phyloP scores from a whole-genome alignment of 2,329 filamentous ascomycete species.

The Aaosphaeria pasadenensis region DNA sequence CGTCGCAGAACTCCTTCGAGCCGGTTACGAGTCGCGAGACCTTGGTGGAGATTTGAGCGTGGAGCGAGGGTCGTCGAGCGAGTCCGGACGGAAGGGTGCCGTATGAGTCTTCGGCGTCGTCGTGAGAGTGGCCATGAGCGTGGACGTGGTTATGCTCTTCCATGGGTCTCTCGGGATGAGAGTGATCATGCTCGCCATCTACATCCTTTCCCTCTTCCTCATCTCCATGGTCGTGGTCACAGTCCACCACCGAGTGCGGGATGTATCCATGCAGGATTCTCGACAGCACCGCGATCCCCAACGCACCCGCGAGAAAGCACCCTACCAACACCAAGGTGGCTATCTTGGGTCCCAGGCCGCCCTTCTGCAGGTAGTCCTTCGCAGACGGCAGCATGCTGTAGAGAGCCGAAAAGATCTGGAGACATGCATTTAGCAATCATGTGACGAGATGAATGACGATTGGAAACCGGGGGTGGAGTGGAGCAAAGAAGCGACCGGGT shows the following conservation, averaged over 20 bases:
- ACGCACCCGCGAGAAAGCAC: conserved; percentile 68
- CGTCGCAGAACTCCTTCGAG: conserved; percentile 52
- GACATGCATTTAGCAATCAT: conserved; percentile 12
- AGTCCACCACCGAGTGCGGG: conserved; percentile 77
- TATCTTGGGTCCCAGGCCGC: conserved; percentile 61
- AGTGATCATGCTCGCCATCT: conserved; percentile 14
- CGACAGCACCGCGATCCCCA: conserved; percentile 73
- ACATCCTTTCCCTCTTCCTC: conserved; percentile 37
- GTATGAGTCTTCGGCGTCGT: conserved; percentile 7
- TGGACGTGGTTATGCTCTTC: conserved; percentile 6
- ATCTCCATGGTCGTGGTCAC: conserved; percentile 70
- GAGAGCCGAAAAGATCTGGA: conserved; percentile 81
- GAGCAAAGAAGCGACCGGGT: neutral
- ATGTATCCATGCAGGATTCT: conserved; percentile 70
- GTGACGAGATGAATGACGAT: neutral
- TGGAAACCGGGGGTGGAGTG: neutral
- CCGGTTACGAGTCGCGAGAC: conserved; percentile 51
- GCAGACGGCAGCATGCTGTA: conserved; percentile 92
- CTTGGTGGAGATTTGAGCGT: conserved; percentile 39
- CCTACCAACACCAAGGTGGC: conserved; percentile 69
- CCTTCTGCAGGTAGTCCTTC: conserved; percentile 70
- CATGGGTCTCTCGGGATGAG: neutral
- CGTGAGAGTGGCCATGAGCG: neutral
- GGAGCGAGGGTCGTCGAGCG: conserved; percentile 38
- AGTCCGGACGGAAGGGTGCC: conserved; percentile 11